These are phyloP conservation scores for Malus hybrid DNA, from an alignment of 331 rosid genomes.

Conservation along the genomic window DNA sequence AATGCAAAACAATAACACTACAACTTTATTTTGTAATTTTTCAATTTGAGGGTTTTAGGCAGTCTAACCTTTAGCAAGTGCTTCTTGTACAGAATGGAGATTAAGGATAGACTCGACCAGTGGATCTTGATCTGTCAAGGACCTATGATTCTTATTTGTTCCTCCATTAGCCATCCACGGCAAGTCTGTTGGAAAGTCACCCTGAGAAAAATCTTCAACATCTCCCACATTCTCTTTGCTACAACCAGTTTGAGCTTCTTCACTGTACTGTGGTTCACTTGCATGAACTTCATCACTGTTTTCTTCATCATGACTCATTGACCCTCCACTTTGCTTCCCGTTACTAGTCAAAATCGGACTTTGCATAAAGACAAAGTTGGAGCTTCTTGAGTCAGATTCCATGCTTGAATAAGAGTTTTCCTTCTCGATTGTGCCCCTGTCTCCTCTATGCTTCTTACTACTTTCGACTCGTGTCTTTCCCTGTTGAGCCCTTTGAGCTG, in stretches of 20 bases:
- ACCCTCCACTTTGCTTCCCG: slow-evolving; percentile 51
- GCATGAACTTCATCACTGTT: slow-evolving; percentile 49
- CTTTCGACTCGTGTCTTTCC: slow-evolving; percentile 49
- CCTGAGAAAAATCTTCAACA: slow-evolving; percentile 41
- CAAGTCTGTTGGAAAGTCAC: slow-evolving; percentile 35
- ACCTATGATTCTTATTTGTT: slow-evolving; percentile 40
- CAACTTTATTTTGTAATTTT: not conserved
- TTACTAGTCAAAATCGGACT: slow-evolving; percentile 37
- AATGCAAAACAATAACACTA: not conserved
- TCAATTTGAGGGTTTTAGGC: not conserved
- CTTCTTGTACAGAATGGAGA: slow-evolving; percentile 72
- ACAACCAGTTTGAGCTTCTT: slow-evolving; percentile 48
- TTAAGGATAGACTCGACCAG: slow-evolving; percentile 47
- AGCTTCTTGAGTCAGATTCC: slow-evolving; percentile 92
- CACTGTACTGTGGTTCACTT: slow-evolving; percentile 37
- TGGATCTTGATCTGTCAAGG: slow-evolving; percentile 51
- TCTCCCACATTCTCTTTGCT: slow-evolving; percentile 39
- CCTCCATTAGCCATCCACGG: slow-evolving; percentile 49
- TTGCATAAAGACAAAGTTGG: slow-evolving; percentile 48
- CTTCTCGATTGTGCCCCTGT: slow-evolving; percentile 46
- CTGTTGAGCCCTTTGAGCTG: slow-evolving; percentile 38
- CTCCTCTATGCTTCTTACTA: slow-evolving; percentile 67
- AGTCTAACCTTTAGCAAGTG: slow-evolving; percentile 72
- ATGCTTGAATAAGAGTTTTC: slow-evolving; percentile 73
- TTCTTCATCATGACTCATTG: slow-evolving; percentile 36